These are phyloP conservation scores for Allium fistulosum DNA, from an alignment of 106 monocot species.

Conservation along the genomic window DNA sequence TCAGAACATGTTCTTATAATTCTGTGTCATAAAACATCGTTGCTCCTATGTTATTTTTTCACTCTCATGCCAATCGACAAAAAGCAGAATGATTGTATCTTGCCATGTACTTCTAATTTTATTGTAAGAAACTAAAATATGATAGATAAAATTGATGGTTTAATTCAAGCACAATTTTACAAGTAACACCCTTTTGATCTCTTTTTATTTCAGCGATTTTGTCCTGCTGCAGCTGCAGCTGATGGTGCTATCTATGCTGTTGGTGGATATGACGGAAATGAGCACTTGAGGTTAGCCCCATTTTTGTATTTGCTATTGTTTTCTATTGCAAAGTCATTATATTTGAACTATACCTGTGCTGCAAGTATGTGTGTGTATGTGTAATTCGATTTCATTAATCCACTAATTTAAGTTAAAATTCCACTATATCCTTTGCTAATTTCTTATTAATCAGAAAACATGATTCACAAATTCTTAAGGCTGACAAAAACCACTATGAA, in stretches of 20 bases:
- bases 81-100: no score
- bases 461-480: no score
- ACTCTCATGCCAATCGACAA: not conserved
- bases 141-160: no score
- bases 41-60: not conserved
- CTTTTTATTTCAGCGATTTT: slow-evolving; percentile 50
- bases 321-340: not conserved
- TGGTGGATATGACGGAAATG: slow-evolving; percentile 64
- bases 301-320: not conserved
- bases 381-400: not conserved
- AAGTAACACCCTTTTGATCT: no score
- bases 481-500: no score
- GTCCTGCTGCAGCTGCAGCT: slow-evolving; percentile 55
- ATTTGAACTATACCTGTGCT: not conserved
- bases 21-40: no score
- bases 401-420: not conserved
- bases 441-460: not conserved
- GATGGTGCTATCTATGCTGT: slow-evolving; percentile 73
- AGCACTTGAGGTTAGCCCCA: slow-evolving; percentile 47
- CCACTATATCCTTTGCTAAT: no score
- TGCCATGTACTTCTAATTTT: no score
- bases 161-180: no score
- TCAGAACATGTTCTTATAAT: not conserved
- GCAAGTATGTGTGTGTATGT: not conserved
- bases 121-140: no score